Percentiles rank a stretch among this genome's conserved stretches.
phyloP scores from a whole-genome alignment of 2,329 filamentous ascomycete genomes.

The Paraphaeosphaeria minitans region DNA sequence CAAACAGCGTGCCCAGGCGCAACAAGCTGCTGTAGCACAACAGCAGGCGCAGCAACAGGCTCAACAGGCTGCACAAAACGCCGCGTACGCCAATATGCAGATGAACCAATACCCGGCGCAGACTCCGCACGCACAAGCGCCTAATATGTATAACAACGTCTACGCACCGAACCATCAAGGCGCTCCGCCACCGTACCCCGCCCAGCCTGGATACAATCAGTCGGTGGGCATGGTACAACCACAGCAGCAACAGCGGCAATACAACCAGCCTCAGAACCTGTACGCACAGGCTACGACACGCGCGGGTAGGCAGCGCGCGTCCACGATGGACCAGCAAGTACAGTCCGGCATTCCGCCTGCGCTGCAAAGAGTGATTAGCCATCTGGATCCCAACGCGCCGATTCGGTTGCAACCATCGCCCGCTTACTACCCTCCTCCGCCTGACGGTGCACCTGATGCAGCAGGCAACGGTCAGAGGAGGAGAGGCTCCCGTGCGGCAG shows the following conservation, averaged over 20 bases:
- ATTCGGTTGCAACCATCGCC: conserved; percentile 94
- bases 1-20: conserved; percentile 76
- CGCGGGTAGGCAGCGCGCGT: conserved; percentile 83
- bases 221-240: conserved; percentile 61
- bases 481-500: conserved; percentile 74
- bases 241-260: conserved; percentile 45
- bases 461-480: conserved; percentile 69
- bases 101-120: conserved; percentile 60
- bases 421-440: conserved; percentile 93
- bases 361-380: conserved; percentile 92
- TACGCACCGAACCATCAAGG: conserved; percentile 71
- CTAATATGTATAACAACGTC: conserved; percentile 79
- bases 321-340: conserved; percentile 94
- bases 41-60: conserved; percentile 56
- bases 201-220: conserved; percentile 64
- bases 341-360: conserved; percentile 90
- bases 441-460: conserved; percentile 76
- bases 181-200: conserved; percentile 78
- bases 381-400: conserved; percentile 91
- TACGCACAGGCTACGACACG: conserved; percentile 77
- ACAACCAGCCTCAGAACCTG: conserved; percentile 70
- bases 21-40: conserved; percentile 61
- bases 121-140: conserved; percentile 53
- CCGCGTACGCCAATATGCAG: conserved; percentile 68
- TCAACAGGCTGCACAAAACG: conserved; percentile 61